Evolutionary conservation across 768 basidiomycete species (phyloP).

Genomic region (Leucocoprinus leucothites): DNA sequence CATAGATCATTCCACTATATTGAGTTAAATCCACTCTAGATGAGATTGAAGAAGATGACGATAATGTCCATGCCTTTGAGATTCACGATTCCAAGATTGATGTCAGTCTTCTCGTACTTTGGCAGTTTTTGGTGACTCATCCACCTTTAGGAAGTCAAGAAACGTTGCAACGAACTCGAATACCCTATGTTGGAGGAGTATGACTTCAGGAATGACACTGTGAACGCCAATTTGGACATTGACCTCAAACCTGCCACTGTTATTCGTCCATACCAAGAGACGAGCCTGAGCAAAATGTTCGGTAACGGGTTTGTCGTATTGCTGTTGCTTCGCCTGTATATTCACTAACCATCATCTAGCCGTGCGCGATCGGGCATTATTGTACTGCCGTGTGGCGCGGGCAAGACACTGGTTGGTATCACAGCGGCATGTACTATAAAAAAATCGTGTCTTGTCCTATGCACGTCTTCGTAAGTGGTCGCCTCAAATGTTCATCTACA

Average conservation of each 20-base stretch:
- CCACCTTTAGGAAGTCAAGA: constrained; percentile 78
- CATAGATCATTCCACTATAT: neutral
- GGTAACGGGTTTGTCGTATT: constrained; percentile 78
- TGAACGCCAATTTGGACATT: constrained; percentile 96
- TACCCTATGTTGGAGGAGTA: constrained; percentile 99
- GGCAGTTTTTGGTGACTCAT: neutral
- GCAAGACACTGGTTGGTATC: constrained; percentile 99
- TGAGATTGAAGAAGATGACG: constrained; percentile 97
- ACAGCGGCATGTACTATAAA: constrained; percentile 99
- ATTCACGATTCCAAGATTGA: constrained; percentile 94
- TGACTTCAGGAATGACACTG: constrained; percentile 95
- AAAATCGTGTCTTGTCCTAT: constrained; percentile 95
- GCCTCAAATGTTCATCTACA: constrained; percentile 11
- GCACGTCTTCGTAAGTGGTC: constrained; percentile 88
- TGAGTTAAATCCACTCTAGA: constrained; percentile 42
- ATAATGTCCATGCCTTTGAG: constrained; percentile 95
- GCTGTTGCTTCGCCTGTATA: constrained; percentile 1
- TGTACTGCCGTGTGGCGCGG: constrained; percentile 96
- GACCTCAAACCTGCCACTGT: constrained; percentile 98
- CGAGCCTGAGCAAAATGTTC: constrained; percentile 98
- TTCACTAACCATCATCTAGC: constrained; percentile 34
- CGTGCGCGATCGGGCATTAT: constrained; percentile 98
- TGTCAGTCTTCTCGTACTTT: constrained; percentile 38
- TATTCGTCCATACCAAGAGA: constrained; percentile 98
- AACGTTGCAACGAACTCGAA: constrained; percentile 93